phyloP scores from a whole-genome alignment of 1,284 basidiomycete genomes.

The Malassezia sympodialis region DNA sequence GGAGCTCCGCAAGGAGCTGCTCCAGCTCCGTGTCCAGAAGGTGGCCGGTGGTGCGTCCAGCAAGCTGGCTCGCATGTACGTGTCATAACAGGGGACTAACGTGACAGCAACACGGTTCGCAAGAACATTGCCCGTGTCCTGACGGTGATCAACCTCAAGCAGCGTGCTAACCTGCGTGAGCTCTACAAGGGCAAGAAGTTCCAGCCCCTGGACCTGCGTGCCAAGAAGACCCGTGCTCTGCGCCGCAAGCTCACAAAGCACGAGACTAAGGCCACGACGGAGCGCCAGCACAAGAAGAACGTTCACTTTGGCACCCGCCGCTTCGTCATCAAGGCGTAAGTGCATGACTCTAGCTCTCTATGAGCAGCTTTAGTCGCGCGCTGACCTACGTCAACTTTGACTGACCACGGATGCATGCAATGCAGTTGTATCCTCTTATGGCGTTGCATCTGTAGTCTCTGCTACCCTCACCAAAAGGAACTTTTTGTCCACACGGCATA shows the following conservation, averaged over 20 bases:
- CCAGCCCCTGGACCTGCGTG: slow-evolving; percentile 89
- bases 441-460: slow-evolving; percentile 11
- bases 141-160: slow-evolving; percentile 98
- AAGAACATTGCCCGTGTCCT: slow-evolving; percentile 97
- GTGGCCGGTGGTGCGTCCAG: slow-evolving; percentile 89
- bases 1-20: slow-evolving; percentile 93
- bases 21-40: slow-evolving; percentile 86
- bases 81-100: slow-evolving; percentile 22
- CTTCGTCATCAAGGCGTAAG: slow-evolving; percentile 48
- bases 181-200: slow-evolving; percentile 98
- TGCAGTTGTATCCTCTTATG: slow-evolving; percentile 16
- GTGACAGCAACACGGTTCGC: slow-evolving; percentile 76
- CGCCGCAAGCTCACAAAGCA: slow-evolving; percentile 77
- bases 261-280: slow-evolving; percentile 41
- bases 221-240: slow-evolving; percentile 98
- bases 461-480: slow-evolving; percentile 12
- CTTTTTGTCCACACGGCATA: not conserved
- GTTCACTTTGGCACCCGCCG: slow-evolving; percentile 46
- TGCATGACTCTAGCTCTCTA: not conserved
- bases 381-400: not conserved
- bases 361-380: not conserved
- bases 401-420: slow-evolving; percentile 8
- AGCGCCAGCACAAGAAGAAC: slow-evolving; percentile 47
- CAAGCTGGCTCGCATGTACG: slow-evolving; percentile 95
- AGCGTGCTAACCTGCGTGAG: slow-evolving; percentile 89